Evolutionary conservation across 2,329 filamentous ascomycete genomes (phyloP).

Genomic region (Sodiomyces alkalinus): DNA sequence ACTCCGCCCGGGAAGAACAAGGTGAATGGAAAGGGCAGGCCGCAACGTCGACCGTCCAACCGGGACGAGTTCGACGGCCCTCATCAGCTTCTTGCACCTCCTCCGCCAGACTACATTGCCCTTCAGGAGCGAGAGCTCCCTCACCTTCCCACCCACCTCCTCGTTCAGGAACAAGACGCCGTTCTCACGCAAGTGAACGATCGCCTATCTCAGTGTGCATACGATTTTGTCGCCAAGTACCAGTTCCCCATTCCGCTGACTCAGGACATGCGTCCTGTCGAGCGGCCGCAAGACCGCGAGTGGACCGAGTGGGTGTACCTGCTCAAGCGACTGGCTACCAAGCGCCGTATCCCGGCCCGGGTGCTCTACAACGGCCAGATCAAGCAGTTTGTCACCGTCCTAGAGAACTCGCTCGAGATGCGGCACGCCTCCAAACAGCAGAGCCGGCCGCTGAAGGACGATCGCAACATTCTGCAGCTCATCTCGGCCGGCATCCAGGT

Average conservation of each 20-base stretch:
- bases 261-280: slow-evolving; percentile 64
- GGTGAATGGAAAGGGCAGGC: slow-evolving; percentile 29
- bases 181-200: slow-evolving; percentile 73
- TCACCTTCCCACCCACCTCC: slow-evolving; percentile 66
- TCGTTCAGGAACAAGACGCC: slow-evolving; percentile 71
- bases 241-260: slow-evolving; percentile 79
- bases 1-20: slow-evolving; percentile 28
- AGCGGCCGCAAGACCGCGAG: slow-evolving; percentile 61
- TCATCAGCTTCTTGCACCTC: slow-evolving; percentile 64
- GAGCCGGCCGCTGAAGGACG: slow-evolving; percentile 70
- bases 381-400: slow-evolving; percentile 76
- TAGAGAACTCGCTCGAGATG: slow-evolving; percentile 84
- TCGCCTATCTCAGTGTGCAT: slow-evolving; percentile 70
- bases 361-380: slow-evolving; percentile 83
- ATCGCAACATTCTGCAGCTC: slow-evolving; percentile 75
- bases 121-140: slow-evolving; percentile 69
- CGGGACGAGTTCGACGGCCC: slow-evolving; percentile 83
- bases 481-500: slow-evolving; percentile 81
- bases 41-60: slow-evolving; percentile 60
- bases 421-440: slow-evolving; percentile 73
- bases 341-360: slow-evolving; percentile 68
- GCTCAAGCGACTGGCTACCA: slow-evolving; percentile 71
- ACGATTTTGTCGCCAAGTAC: slow-evolving; percentile 82
- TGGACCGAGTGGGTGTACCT: slow-evolving; percentile 91
- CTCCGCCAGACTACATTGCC: slow-evolving; percentile 54